Evolutionary conservation across 768 basidiomycete genomes (phyloP).

Genomic region (Lentinula lateritia): DNA sequence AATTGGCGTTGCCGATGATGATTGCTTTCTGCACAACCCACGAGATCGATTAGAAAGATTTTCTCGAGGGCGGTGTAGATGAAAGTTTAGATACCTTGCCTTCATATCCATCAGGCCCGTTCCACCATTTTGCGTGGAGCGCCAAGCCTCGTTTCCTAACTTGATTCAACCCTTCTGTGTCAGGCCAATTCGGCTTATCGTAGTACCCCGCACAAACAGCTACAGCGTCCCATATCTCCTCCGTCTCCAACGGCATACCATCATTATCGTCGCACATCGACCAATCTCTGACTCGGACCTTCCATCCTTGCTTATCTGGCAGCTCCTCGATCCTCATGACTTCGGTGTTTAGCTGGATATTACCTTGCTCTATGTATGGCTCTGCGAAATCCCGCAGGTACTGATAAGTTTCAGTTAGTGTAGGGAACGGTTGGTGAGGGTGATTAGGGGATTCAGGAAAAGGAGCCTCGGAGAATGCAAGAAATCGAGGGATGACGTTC

Average conservation of each 20-base stretch:
- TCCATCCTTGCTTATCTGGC: constrained; percentile 27
- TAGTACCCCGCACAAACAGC: constrained; percentile 31
- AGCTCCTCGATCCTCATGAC: constrained; percentile 33
- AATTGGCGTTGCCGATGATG: constrained; percentile 47
- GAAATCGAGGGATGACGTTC: constrained; percentile 42
- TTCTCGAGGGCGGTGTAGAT: neutral
- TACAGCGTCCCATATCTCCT: constrained; percentile 44
- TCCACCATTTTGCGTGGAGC: constrained; percentile 37
- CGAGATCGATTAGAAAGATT: neutral
- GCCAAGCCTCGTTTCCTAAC: constrained; percentile 26
- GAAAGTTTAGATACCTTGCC: constrained; percentile 18
- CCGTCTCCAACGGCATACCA: constrained; percentile 15
- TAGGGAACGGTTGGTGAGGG: constrained; percentile 34
- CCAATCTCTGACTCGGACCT: constrained; percentile 32
- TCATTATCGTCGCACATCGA: constrained; percentile 9
- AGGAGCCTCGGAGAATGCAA: constrained; percentile 30
- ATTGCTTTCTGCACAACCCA: constrained; percentile 29
- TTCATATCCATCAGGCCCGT: constrained; percentile 32
- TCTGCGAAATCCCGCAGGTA: constrained; percentile 31
- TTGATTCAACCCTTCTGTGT: constrained; percentile 34
- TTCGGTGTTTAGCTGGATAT: constrained; percentile 36
- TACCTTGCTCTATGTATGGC: constrained; percentile 18
- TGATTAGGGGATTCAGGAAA: constrained; percentile 25
- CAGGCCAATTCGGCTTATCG: constrained; percentile 40
- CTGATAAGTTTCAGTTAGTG: constrained; percentile 28